These are phyloP conservation scores for sorghum (Sorghum bicolor) DNA, from an alignment of 176 grass and related monocot species.

Conservation along the genomic window DNA sequence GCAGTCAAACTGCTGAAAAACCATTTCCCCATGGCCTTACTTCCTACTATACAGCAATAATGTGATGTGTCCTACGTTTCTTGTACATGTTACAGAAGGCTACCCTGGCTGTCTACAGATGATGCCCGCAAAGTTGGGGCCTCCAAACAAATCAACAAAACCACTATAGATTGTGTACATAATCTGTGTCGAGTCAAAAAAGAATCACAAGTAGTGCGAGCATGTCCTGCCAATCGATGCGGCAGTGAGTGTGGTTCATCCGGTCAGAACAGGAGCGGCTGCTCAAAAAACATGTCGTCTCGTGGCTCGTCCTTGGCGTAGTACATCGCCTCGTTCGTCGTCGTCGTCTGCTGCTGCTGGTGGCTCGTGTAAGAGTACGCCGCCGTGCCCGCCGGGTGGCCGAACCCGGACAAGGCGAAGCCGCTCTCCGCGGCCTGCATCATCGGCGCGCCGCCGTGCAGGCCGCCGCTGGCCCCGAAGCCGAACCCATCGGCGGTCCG, in stretches of 20 bases:
- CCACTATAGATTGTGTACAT: not conserved
- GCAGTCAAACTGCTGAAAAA: slow-evolving; percentile 17
- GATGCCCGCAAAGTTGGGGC: not conserved
- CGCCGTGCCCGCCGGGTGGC: not conserved
- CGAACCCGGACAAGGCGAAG: slow-evolving; percentile 35
- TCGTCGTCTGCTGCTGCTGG: slow-evolving; percentile 21
- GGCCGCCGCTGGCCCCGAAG: not conserved
- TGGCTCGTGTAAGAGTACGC: slow-evolving; percentile 25
- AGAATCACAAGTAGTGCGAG: not conserved
- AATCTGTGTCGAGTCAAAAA: not conserved
- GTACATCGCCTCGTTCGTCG: slow-evolving; percentile 17
- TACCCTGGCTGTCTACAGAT: not conserved
- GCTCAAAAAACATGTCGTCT: slow-evolving; percentile 44
- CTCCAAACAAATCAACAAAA: slow-evolving; percentile 17
- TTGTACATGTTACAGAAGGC: slow-evolving; percentile 24
- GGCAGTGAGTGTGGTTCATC: not conserved
- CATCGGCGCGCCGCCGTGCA: slow-evolving; percentile 12
- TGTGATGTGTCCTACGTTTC: not conserved
- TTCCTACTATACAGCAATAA: not conserved
- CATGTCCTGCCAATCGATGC: not conserved
- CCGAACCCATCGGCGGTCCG: not conserved
- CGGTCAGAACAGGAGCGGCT: slow-evolving; percentile 33
- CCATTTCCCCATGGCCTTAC: not conserved
- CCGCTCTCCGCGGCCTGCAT: not conserved
- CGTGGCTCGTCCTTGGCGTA: slow-evolving; percentile 55